Evolutionary conservation across 2,329 filamentous ascomycete species (phyloP), one percentile per base, ranked within the genome.

Genomic region (Cladobotryum protrusum): DNA sequence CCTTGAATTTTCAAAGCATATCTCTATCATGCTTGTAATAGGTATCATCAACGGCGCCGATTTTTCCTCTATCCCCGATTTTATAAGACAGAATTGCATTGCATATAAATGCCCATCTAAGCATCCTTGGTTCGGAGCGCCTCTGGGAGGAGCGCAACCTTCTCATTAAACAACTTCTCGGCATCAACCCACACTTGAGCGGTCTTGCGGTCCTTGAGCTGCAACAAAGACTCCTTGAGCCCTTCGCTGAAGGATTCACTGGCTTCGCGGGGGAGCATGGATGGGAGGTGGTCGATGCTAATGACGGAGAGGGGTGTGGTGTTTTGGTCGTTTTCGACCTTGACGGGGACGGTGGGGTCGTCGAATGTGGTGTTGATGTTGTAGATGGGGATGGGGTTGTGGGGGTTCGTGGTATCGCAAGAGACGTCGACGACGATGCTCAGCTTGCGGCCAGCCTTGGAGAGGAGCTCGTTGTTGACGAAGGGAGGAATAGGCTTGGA

Each of bases 251-350:
- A 96, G 17, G 85, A 85, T 71, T 96, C 90, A 40, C 83, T 89
- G 20, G 89, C 85, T 72, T 96, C 92, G 47, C 92, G 78, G 1
- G 92, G 88, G 35, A 97, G 76, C 57, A 96, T 79, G 47, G 83
- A 86, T 4, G 89, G 89, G 47, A 95, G 76, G 64, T 95, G 89
- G 68, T 95, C 88, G 62, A 95, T 93, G 66, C 83, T 86, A 69
- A 96, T 95, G 59, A 96, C 87, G 43, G 80, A 84, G 50, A 96
- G 71, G 7, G 79, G 77, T 1, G 82, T 78, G 47, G 73, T 72
- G 56, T 64, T 64, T 43, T 63, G 57, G 48, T 73, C 65, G 19
- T 48, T 43, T n/a, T 37, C 39, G 68, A 76, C 61, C 72, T 80
- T 56, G 76, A 82, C 68, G 33, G 81, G 73, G 0, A 95, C 84